Evolutionary conservation across 2,329 filamentous ascomycete genomes (phyloP).

Genomic region (Xylariaceae sp.): DNA sequence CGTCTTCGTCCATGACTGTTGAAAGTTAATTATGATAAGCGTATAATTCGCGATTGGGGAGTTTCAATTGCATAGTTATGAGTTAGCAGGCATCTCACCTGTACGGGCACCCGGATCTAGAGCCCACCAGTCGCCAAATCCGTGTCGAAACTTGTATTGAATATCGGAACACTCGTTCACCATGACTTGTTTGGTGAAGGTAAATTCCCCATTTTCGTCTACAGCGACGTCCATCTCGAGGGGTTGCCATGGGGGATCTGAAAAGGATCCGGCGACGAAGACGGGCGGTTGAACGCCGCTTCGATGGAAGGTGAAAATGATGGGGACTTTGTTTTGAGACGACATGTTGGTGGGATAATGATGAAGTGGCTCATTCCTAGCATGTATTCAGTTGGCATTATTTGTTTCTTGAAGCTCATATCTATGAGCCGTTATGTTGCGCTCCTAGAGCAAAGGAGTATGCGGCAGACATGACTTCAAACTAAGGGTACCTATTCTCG

Average conservation of each 20-base stretch:
- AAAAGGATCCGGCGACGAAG: slow-evolving; percentile 65
- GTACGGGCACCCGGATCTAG: slow-evolving; percentile 57
- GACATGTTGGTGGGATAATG: slow-evolving; percentile 30
- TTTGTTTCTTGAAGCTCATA: slow-evolving; percentile 20
- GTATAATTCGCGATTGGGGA: neutral
- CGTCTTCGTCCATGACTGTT: slow-evolving; percentile 38
- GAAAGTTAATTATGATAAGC: neutral
- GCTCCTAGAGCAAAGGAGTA: neutral
- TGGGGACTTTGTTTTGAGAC: slow-evolving; percentile 35
- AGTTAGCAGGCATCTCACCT: slow-evolving; percentile 37
- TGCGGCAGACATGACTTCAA: neutral
- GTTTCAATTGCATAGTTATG: neutral
- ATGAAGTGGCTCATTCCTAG: slow-evolving; percentile 7
- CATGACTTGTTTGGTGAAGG: slow-evolving; percentile 53
- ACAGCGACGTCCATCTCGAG: slow-evolving; percentile 57
- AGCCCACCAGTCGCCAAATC: slow-evolving; percentile 63
- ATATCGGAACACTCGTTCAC: slow-evolving; percentile 54
- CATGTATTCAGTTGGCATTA: slow-evolving; percentile 3
- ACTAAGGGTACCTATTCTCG: no score
- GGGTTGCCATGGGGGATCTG: slow-evolving; percentile 59
- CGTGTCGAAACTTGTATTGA: slow-evolving; percentile 70
- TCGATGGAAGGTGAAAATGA: slow-evolving; percentile 57
- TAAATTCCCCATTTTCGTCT: slow-evolving; percentile 47
- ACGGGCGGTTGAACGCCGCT: slow-evolving; percentile 59
- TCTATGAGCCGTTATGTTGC: neutral